phyloP scores from a whole-genome alignment of 2,329 filamentous ascomycete species.

The Periconia sp. region DNA sequence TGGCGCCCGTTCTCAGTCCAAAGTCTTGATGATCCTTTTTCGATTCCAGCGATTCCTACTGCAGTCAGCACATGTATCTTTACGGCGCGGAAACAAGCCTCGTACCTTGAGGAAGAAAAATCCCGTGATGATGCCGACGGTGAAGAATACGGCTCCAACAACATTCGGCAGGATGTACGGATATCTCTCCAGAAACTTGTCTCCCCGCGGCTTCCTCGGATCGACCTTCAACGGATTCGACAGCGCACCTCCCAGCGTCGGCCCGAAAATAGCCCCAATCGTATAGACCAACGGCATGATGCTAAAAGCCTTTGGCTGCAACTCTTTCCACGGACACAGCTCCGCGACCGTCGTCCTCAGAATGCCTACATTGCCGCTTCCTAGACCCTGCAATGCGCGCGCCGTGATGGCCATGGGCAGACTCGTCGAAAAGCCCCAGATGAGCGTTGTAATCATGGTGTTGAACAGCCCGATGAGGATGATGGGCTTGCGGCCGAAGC shows the following conservation, averaged over 20 bases:
- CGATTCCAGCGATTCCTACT: slow-evolving; percentile 77
- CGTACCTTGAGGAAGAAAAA: slow-evolving; percentile 75
- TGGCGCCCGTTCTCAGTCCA: slow-evolving; percentile 75
- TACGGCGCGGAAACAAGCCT: too few relatives aligned
- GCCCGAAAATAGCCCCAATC: slow-evolving; percentile 85
- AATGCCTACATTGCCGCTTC: slow-evolving; percentile 87
- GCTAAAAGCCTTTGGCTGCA: slow-evolving; percentile 88
- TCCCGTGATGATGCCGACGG: slow-evolving; percentile 75
- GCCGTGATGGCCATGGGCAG: slow-evolving; percentile 80
- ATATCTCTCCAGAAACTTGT: slow-evolving; percentile 73
- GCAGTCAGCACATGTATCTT: slow-evolving; percentile 10
- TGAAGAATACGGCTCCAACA: slow-evolving; percentile 75
- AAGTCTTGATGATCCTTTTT: slow-evolving; percentile 74
- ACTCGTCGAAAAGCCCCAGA: slow-evolving; percentile 84
- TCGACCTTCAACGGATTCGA: slow-evolving; percentile 79
- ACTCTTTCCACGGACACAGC: slow-evolving; percentile 82
- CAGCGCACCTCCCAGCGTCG: slow-evolving; percentile 82
- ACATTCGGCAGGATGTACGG: slow-evolving; percentile 88
- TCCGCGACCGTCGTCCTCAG: slow-evolving; percentile 92
- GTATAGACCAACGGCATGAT: slow-evolving; percentile 94
- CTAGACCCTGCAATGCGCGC: slow-evolving; percentile 78
- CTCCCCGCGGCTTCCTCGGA: slow-evolving; percentile 68
- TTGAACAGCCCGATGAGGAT: slow-evolving; percentile 74
- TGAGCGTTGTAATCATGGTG: slow-evolving; percentile 80
- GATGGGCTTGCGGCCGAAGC: slow-evolving; percentile 83